Evolutionary conservation across 768 basidiomycete genomes (phyloP).

Genomic region (Suillus brevipes): DNA sequence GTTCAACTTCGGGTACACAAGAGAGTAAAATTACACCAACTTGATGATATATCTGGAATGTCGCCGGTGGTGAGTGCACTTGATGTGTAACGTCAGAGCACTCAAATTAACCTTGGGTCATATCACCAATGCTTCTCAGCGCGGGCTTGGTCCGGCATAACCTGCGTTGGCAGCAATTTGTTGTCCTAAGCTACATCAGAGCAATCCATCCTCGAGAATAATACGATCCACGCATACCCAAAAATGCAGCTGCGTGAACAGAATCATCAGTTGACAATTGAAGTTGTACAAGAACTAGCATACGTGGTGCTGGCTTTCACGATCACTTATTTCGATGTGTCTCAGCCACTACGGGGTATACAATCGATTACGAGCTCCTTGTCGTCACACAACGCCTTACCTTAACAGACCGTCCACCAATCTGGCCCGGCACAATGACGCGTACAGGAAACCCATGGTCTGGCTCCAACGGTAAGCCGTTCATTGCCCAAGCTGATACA

Average conservation of each 20-base stretch:
- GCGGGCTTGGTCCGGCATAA: conserved; percentile 53
- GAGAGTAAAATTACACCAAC: conserved; percentile 19
- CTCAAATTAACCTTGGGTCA: conserved; percentile 39
- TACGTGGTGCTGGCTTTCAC: conserved; percentile 55
- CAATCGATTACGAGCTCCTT: not conserved
- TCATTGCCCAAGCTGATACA: conserved; percentile 52
- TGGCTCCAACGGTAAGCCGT: conserved; percentile 55
- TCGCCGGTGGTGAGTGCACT: not conserved
- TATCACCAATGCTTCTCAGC: conserved; percentile 56
- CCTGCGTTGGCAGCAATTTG: conserved; percentile 56
- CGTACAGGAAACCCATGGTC: conserved; percentile 70
- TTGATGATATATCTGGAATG: conserved; percentile 33
- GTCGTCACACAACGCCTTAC: conserved; percentile 9
- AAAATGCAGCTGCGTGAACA: conserved; percentile 32
- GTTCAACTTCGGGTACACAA: conserved; percentile 13
- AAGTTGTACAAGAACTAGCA: conserved; percentile 17
- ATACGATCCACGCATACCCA: conserved; percentile 24
- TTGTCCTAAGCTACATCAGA: conserved; percentile 41
- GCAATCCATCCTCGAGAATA: not conserved
- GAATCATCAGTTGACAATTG: conserved; percentile 3
- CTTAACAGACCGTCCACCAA: conserved; percentile 59
- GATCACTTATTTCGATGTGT: conserved; percentile 49
- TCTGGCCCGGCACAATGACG: conserved; percentile 61
- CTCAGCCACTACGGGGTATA: conserved; percentile 48
- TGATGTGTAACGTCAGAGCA: not conserved